Conservation (phyloP, 2,329 filamentous ascomycete species). For the Fusarium duplospermum region DNA sequence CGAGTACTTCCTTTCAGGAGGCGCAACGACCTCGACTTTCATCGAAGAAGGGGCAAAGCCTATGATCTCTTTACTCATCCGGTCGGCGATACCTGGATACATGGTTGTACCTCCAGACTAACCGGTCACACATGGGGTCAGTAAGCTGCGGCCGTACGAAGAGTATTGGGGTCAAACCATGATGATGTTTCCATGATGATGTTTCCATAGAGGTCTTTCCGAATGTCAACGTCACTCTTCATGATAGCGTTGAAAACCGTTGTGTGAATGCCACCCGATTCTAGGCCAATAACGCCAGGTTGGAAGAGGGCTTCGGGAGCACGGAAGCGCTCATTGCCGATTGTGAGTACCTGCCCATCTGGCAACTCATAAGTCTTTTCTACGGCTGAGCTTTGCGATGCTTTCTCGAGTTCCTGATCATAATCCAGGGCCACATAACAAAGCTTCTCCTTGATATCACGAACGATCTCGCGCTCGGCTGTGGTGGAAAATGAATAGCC, state of each 20-base stretch:
- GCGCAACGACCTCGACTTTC: conserved; percentile 99
- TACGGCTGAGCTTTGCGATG: conserved; percentile 96
- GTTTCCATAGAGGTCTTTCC: conserved; percentile 99
- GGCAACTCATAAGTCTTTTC: conserved; percentile 99
- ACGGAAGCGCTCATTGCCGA: conserved; percentile 99
- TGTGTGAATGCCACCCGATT: conserved; percentile 98
- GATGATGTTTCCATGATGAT: conserved; percentile 99
- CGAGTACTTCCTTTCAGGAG: conserved; percentile 99
- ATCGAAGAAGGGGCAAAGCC: conserved; percentile 98
- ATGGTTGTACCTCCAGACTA: conserved; percentile 99
- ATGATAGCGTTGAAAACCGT: conserved; percentile 99
- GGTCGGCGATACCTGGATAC: conserved; percentile 99
- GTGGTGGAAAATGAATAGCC: conserved; percentile 99
- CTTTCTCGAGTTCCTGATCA: conserved; percentile 99
- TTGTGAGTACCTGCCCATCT: conserved; percentile 99
- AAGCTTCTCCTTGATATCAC: conserved; percentile 99
- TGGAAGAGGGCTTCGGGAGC: conserved; percentile 99
- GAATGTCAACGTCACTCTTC: conserved; percentile 99
- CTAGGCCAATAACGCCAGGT: conserved; percentile 96
- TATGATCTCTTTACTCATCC: conserved; percentile 99
- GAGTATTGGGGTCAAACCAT: conserved; percentile 77
- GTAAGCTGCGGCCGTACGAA: neutral
- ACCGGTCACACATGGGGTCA: neutral
- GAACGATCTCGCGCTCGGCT: conserved; percentile 99
- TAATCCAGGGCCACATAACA: conserved; percentile 99